These are phyloP conservation scores for Apiospora phragmitis DNA, from an alignment of 2,329 filamentous ascomycete genomes.

Conservation along the genomic window DNA sequence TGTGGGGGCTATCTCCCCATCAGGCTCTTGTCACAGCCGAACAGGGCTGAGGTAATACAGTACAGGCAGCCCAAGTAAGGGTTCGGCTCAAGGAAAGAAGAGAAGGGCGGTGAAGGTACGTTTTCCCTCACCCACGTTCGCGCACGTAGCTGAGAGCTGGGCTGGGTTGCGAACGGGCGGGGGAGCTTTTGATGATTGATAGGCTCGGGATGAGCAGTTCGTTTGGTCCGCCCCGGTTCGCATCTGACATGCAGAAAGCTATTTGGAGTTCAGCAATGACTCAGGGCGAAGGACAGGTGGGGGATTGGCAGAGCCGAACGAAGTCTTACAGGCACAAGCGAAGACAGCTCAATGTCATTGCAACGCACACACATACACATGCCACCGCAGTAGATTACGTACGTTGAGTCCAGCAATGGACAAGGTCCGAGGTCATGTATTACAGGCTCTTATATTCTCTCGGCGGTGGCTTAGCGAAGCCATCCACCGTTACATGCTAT, in stretches of 20 bases:
- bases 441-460: neutral
- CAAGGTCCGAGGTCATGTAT: neutral
- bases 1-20: neutral
- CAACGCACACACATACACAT: neutral
- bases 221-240: neutral
- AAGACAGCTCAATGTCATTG: neutral
- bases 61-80: neutral
- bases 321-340: neutral
- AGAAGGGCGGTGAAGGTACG: constrained; percentile 5
- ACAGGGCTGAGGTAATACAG: neutral
- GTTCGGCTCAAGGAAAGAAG: neutral
- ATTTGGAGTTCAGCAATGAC: constrained; percentile 1
- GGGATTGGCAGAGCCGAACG: neutral
- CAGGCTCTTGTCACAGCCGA: neutral
- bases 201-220: neutral
- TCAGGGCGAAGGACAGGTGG: neutral
- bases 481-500: neutral
- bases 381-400: neutral
- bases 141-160: neutral
- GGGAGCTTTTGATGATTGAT: neutral
- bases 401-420: neutral
- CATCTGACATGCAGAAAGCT: constrained; percentile 5
- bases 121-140: neutral
- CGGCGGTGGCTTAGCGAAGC: neutral
- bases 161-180: neutral